Base-by-base conservation (phyloP, 1,284 basidiomycete genomes). In the Chalciporus piperatoides region DNA sequence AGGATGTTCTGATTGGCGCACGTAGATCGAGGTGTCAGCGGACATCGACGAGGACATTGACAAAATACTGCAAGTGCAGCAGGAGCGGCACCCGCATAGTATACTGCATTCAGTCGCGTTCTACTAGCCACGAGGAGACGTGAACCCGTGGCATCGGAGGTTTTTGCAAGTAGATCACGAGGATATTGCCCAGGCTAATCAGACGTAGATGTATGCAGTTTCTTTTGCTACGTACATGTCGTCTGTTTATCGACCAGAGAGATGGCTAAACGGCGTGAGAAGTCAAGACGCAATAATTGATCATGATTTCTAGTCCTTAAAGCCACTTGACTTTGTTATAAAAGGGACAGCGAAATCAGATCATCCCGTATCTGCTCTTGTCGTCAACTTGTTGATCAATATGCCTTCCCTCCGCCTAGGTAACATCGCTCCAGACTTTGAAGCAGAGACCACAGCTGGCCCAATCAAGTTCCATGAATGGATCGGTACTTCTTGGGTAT, bases 21-120 rank as follows among this genome's bases (percentile, higher is more conserved):
- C 43, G 48, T 51, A 97, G 93, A 92, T 99, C 57, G 96, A 98
- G 67, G 78, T 69, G 4, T 79, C 90, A 7, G 76, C 80, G 49
- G 93, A 98, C 64, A 75, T 98, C 36, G 97, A 99, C 68, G 86
- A 89, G 59, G 90, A 92, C 37, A 97, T 99, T 51, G 88, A 90
- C 59, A 74, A 75, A 46, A 96, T 99, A 55, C 73, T 99, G 24
- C 79, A 90, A 57, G 66, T 64, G 27, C 96, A 99, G 57, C 86
- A 92, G 65, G 86, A 90, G 48, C 86, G 82, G 46, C 93, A 97
- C 67, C 93, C 96, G 0, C 97, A 99, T 69, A 86, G 82, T 62
- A 72, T 99, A 27, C 74, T 99, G 41, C 97, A 99, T 65, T 90
- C 90, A 10, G 87, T 97, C 35, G 88, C 84, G 25, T 97, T 87